Percentiles rank a stretch among this genome's conserved stretches.
phyloP scores from a whole-genome alignment of 306 rosid species.

The Cicer pinnatifidum region DNA sequence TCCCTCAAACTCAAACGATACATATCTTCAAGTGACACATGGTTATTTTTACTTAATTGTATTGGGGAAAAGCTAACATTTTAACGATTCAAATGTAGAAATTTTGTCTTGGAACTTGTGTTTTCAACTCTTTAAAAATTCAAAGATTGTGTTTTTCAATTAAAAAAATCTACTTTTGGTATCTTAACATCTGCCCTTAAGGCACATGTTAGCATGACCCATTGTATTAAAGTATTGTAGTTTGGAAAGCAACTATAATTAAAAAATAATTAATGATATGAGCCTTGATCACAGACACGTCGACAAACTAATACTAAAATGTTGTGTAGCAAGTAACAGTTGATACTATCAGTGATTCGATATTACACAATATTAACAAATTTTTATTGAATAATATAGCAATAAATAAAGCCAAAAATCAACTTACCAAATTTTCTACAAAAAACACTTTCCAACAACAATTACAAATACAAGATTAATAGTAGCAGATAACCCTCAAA shows the following conservation, averaged over 20 bases:
- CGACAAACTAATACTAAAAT: background rate
- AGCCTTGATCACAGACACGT: background rate
- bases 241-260: background rate
- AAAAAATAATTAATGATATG: background rate
- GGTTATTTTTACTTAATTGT: background rate
- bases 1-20: no score
- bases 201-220: no score
- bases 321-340: background rate
- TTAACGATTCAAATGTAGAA: no score
- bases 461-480: background rate
- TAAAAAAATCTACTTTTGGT: no score
- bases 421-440: background rate
- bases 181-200: no score
- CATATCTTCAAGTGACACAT: background rate
- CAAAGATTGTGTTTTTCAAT: no score
- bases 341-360: background rate
- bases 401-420: conserved; percentile 9
- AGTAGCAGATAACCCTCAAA: background rate
- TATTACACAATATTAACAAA: background rate
- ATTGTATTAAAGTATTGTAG: background rate
- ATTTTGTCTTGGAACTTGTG: no score
- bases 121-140: no score
- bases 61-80: background rate
- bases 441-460: conserved; percentile 1
- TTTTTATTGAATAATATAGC: background rate